A percentile compares a stretch with the other conserved stretches of the same genome.
Evolutionary conservation across 2,329 filamentous ascomycete species (phyloP).

Genomic region (Lachnellula hyalina): DNA sequence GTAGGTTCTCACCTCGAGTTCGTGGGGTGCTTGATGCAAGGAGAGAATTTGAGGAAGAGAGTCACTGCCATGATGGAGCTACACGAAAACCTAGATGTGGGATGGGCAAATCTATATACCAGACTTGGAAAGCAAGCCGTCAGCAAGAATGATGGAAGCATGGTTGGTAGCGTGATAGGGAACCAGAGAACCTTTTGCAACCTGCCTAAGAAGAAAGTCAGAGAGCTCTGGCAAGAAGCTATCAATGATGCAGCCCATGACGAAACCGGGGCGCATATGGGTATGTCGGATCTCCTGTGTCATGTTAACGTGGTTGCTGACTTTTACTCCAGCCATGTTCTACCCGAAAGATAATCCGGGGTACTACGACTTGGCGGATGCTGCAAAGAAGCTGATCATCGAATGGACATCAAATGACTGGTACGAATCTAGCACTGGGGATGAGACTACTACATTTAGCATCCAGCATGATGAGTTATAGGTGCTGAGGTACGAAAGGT

Average conservation of each 20-base stretch:
- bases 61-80: conserved; percentile 63
- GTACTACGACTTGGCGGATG: conserved; percentile 61
- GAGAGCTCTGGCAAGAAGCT: conserved; percentile 59
- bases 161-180: conserved; percentile 56
- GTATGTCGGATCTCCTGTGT: conserved; percentile 37
- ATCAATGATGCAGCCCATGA: conserved; percentile 75
- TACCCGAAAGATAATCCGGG: conserved; percentile 65
- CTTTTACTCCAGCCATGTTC: conserved; percentile 57
- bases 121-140: conserved; percentile 66
- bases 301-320: conserved; percentile 16
- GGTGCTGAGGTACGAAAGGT: neutral
- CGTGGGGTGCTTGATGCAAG: conserved; percentile 80
- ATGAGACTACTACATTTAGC: conserved; percentile 5
- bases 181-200: conserved; percentile 85
- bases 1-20: conserved; percentile 89
- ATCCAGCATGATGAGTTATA: conserved; percentile 17
- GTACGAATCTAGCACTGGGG: conserved; percentile 51
- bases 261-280: conserved; percentile 76
- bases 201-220: conserved; percentile 55
- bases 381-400: conserved; percentile 60
- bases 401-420: conserved; percentile 61
- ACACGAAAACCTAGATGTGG: conserved; percentile 60
- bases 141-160: conserved; percentile 40
- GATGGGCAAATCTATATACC: conserved; percentile 85
- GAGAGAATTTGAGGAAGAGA: conserved; percentile 72